phyloP scores from a whole-genome alignment of 331 rosid species.

The Spiraea crenata region DNA sequence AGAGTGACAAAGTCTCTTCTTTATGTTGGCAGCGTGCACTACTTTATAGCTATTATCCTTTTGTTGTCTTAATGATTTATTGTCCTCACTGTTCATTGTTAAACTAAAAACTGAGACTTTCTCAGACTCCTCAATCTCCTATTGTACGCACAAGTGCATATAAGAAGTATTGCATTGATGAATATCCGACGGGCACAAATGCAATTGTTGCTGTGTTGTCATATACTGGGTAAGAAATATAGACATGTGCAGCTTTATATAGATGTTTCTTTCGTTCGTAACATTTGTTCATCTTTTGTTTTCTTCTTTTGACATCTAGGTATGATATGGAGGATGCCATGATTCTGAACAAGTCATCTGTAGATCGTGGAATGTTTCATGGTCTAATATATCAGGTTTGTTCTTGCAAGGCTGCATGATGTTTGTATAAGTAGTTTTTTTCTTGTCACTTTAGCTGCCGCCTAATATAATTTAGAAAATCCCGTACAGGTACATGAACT shows the following conservation, averaged over 20 bases:
- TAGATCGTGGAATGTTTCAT: slow-evolving; percentile 98
- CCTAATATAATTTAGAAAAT: not conserved
- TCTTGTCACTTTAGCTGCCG: not conserved
- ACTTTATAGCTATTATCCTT: too few relatives aligned
- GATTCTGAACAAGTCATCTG: slow-evolving; percentile 95
- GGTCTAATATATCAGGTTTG: slow-evolving; percentile 92
- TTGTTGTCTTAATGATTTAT: not conserved
- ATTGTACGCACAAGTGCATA: slow-evolving; percentile 83
- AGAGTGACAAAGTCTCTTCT: not conserved
- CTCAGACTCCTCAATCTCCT: slow-evolving; percentile 94
- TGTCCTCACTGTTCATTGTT: not conserved
- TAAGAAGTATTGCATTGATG: slow-evolving; percentile 65
- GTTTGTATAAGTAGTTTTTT: not conserved
- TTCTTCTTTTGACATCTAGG: slow-evolving; percentile 39
- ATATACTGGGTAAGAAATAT: slow-evolving; percentile 81
- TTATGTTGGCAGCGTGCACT: not conserved
- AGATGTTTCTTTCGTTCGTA: not conserved
- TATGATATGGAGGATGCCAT: slow-evolving; percentile 99
- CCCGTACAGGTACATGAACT: too few relatives aligned
- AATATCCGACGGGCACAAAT: slow-evolving; percentile 89
- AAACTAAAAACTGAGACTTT: slow-evolving; percentile 22
- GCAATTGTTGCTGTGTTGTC: slow-evolving; percentile 95
- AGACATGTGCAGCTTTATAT: not conserved
- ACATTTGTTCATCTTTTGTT: slow-evolving; percentile 5
- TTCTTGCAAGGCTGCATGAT: slow-evolving; percentile 11